Evolutionary conservation across 1,284 basidiomycete species (phyloP).

Genomic region (Ganoderma meredithae): DNA sequence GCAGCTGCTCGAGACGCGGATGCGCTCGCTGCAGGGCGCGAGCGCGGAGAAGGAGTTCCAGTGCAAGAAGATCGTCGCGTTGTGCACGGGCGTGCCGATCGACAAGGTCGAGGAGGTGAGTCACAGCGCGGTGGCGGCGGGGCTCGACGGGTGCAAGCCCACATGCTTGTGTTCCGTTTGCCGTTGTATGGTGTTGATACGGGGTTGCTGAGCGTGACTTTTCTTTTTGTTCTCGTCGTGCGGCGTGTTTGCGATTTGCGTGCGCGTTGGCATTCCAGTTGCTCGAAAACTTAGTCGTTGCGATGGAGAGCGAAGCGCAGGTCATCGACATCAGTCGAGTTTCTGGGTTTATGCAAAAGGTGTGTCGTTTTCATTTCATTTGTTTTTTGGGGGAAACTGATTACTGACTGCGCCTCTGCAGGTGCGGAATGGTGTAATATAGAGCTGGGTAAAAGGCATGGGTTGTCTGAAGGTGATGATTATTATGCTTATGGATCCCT

Average conservation of each 20-base stretch:
- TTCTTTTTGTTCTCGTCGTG: neutral
- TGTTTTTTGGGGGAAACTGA: neutral
- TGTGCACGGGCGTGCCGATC: slow-evolving; percentile 88
- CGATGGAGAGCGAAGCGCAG: slow-evolving; percentile 89
- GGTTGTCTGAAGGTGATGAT: slow-evolving; percentile 14
- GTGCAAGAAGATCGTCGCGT: slow-evolving; percentile 90
- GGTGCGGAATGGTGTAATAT: slow-evolving; percentile 77
- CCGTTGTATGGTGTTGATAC: slow-evolving; percentile 20
- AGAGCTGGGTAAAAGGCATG: slow-evolving; percentile 31
- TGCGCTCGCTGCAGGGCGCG: slow-evolving; percentile 78
- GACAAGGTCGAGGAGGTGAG: slow-evolving; percentile 91
- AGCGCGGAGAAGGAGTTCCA: slow-evolving; percentile 88
- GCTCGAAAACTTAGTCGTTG: slow-evolving; percentile 87
- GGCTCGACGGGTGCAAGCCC: neutral
- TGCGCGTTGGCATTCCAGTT: slow-evolving; percentile 57
- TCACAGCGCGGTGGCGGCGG: slow-evolving; percentile 29
- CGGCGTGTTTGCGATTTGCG: neutral
- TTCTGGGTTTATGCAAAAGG: slow-evolving; percentile 90
- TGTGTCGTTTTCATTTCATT: slow-evolving; percentile 36
- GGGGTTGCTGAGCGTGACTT: slow-evolving; percentile 20
- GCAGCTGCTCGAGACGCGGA: slow-evolving; percentile 71
- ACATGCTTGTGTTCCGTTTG: neutral
- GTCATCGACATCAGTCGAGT: slow-evolving; percentile 87
- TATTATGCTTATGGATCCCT: slow-evolving; percentile 12
- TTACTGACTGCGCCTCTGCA: slow-evolving; percentile 37